Base-by-base conservation (phyloP, 2,329 filamentous ascomycete genomes). In the Sporothrix mexicana region DNA sequence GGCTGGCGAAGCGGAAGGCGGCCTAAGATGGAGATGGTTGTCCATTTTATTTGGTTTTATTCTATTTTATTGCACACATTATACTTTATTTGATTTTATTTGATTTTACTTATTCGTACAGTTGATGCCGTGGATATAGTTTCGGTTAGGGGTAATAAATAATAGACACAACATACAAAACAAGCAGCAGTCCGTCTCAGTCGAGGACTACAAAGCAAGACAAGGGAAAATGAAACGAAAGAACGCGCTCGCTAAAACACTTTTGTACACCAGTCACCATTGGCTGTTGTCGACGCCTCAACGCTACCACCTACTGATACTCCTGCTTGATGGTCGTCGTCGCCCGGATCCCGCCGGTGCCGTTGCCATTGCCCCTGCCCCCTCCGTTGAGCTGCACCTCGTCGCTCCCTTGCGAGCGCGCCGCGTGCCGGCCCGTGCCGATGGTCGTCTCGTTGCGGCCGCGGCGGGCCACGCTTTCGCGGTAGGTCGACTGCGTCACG, bases 401-500 rank as follows among this genome's bases (percentile, higher is more conserved):
- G 59, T 62, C 59, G 30, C 43, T 47, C 10, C 59, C 59, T 6
- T 62, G 59, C 15, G 30, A n/a, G 2, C 59, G 59, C 36, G 36
- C 30, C 36, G 36, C 30, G 20, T 36, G n/a, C 13, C 59, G 59
- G 15, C 72, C 67, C 1, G 55, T 59, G 55, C 72, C 67, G 25
- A 73, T 66, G 15, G 47, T 69, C 2, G 72, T 73, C 57, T 70
- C 67, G 57, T 70, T 73, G 43, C 45, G 53, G 36, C 72, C 72
- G 36, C 72, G 66, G 41, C 72, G 66, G 53, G 66, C 72, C 13
- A 73, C 72, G 2, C 55, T 45, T 13, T 53, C 67, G 25, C 57
- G 36, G 47, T 73, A 73, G 3, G 25, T 13, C 4, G 45, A 20
- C 13, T 80, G 74, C 64, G 77, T 78, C 0, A 78, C 77, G 5